These are phyloP conservation scores for Fusarium aywerte DNA, from an alignment of 2,329 filamentous ascomycete genomes.

Conservation along the genomic window DNA sequence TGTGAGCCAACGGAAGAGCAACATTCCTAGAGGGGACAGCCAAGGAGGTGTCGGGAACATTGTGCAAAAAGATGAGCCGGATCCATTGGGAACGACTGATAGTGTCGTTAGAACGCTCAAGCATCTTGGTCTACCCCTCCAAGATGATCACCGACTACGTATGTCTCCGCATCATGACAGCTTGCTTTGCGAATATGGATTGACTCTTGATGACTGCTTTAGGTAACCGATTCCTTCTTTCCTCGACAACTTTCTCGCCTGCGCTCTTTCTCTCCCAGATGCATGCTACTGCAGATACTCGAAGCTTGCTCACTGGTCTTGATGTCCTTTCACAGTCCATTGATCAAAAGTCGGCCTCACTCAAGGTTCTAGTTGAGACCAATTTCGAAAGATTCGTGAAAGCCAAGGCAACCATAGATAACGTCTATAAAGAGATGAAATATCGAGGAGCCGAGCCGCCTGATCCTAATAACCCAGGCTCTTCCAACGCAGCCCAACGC, in stretches of 20 bases:
- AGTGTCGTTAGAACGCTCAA: conserved; percentile 86
- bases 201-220: conserved; percentile 34
- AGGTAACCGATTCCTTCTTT: conserved; percentile 94
- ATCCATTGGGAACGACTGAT: conserved; percentile 87
- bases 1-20: conserved; percentile 72
- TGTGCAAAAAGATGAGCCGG: conserved; percentile 90
- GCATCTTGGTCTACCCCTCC: conserved; percentile 79
- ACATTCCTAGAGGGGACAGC: conserved; percentile 74
- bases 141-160: conserved; percentile 85
- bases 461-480: conserved; percentile 56
- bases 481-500: conserved; percentile 75
- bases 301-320: conserved; percentile 81
- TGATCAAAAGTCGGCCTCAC: conserved; percentile 95
- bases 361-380: conserved; percentile 95
- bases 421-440: conserved; percentile 98
- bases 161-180: conserved; percentile 50
- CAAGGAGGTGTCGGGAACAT: conserved; percentile 76
- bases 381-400: conserved; percentile 99
- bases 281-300: conserved; percentile 85
- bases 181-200: conserved; percentile 10
- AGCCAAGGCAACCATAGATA: conserved; percentile 97
- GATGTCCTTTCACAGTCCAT: conserved; percentile 91
- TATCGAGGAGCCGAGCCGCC: conserved; percentile 69
- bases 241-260: conserved; percentile 94
- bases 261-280: conserved; percentile 91